A percentile compares a stretch with the other conserved stretches of the same genome.
Evolutionary conservation across 2,329 filamentous ascomycete genomes (phyloP).

Genomic region (Malbranchea cinnamomea): DNA sequence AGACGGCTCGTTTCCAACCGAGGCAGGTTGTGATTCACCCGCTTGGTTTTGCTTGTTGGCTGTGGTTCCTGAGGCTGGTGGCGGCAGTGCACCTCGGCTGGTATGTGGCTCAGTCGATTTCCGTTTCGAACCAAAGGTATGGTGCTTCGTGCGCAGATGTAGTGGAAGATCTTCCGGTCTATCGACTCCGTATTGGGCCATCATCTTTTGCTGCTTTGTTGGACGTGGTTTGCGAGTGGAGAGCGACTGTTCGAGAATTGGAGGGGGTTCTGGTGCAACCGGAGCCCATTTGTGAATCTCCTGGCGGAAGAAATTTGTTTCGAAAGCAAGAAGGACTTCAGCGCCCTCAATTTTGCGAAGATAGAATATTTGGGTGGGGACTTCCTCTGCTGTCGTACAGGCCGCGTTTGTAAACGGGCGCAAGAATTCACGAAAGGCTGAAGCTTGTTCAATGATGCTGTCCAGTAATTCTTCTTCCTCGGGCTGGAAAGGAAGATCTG

Average conservation of each 20-base stretch:
- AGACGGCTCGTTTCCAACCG: constrained; percentile 19
- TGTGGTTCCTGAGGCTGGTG: constrained; percentile 19
- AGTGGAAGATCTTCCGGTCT: constrained; percentile 83
- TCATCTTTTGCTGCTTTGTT: constrained; percentile 91
- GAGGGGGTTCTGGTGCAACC: constrained; percentile 72
- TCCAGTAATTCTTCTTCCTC: constrained; percentile 80
- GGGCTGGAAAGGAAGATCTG: constrained; percentile 73
- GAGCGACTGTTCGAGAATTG: constrained; percentile 70
- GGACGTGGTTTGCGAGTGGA: constrained; percentile 91
- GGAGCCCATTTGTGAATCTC: constrained; percentile 91
- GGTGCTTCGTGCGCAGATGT: constrained; percentile 63
- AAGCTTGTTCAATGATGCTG: constrained; percentile 75
- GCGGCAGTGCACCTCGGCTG: constrained; percentile 16
- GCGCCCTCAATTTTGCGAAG: constrained; percentile 93
- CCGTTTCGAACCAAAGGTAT: constrained; percentile 46
- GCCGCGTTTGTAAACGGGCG: constrained; percentile 65
- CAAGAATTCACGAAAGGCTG: constrained; percentile 71
- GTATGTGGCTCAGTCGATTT: constrained; percentile 44
- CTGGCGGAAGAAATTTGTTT: constrained; percentile 96
- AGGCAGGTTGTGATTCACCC: constrained; percentile 17
- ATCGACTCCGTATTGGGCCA: constrained; percentile 74
- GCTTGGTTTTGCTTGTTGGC: no score
- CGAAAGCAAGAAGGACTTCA: constrained; percentile 75
- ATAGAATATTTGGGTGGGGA: constrained; percentile 84
- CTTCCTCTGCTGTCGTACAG: constrained; percentile 68